These are phyloP conservation scores for Penicillium concentricum DNA, from an alignment of 2,329 filamentous ascomycete genomes.

Conservation along the genomic window DNA sequence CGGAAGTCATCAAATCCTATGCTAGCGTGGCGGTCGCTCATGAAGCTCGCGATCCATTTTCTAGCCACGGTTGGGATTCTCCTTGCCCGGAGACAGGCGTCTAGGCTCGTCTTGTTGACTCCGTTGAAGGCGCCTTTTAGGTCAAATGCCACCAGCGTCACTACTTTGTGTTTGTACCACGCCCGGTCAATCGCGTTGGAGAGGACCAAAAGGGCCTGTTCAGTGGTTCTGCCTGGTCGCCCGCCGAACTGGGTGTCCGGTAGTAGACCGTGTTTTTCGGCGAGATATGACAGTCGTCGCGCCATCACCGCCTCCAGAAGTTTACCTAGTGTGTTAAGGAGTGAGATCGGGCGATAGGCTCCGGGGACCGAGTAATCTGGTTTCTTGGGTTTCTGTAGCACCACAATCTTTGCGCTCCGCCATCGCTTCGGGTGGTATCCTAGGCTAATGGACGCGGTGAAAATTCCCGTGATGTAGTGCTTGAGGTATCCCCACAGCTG, in stretches of 20 bases:
- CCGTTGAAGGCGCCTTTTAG: conserved; percentile 12
- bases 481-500: not conserved
- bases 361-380: conserved; percentile 24
- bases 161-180: conserved; percentile 5
- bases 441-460: conserved; percentile 2
- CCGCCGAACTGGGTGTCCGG: conserved; percentile 17
- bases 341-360: conserved; percentile 29
- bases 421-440: conserved; percentile 21
- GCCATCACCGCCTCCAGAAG: conserved; percentile 17
- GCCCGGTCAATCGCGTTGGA: conserved; percentile 10
- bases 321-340: conserved; percentile 25
- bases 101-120: conserved; percentile 10
- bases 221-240: conserved; percentile 12
- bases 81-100: conserved; percentile 4
- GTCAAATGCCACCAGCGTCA: conserved; percentile 7
- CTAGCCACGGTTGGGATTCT: conserved; percentile 3
- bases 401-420: conserved; percentile 22
- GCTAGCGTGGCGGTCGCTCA: conserved; percentile 10
- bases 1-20: conserved; percentile 20
- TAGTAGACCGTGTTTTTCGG: conserved; percentile 12
- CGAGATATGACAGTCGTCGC: conserved; percentile 9
- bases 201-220: conserved; percentile 14
- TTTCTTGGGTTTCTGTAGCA: conserved; percentile 27
- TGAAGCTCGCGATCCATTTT: conserved; percentile 21
- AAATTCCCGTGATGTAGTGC: not conserved